These are phyloP conservation scores for Phytophthora tubulina DNA, from an alignment of 352 stramenopile genomes.

Conservation along the genomic window DNA sequence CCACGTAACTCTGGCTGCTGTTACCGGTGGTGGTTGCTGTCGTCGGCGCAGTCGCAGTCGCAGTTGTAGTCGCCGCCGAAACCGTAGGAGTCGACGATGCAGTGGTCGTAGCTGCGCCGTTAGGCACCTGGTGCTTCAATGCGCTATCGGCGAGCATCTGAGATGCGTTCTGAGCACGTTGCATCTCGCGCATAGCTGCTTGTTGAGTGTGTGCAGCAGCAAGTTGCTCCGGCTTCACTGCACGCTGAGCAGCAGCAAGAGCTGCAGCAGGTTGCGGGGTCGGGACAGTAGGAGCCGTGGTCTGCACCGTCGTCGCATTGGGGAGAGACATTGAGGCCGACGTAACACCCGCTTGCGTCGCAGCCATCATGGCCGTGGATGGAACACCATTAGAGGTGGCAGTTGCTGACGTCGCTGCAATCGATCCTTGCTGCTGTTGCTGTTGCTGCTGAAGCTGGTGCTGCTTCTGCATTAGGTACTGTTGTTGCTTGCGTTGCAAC, in stretches of 20 bases:
- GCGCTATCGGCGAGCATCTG: constrained; percentile 55
- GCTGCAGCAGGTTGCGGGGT: constrained; percentile 38
- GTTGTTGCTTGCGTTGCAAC: constrained; percentile 83
- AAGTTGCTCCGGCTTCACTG: constrained; percentile 70
- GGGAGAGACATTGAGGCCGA: constrained; percentile 44
- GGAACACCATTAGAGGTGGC: constrained; percentile 30
- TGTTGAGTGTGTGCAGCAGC: constrained; percentile 68
- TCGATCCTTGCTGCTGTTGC: constrained; percentile 57
- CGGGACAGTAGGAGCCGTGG: constrained; percentile 44
- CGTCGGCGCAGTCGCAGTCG: constrained; percentile 24
- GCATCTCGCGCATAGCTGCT: constrained; percentile 66
- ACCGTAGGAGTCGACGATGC: constrained; percentile 18
- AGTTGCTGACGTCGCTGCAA: constrained; percentile 30
- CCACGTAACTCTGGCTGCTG: constrained; percentile 65
- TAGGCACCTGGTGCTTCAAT: constrained; percentile 47
- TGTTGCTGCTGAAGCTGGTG: constrained; percentile 79
- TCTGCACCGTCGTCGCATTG: constrained; percentile 54
- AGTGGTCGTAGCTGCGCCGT: constrained; percentile 21
- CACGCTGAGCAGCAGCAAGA: constrained; percentile 43
- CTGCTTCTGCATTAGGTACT: constrained; percentile 83
- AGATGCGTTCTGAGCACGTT: constrained; percentile 65
- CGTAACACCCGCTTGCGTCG: constrained; percentile 42
- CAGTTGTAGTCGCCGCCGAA: constrained; percentile 13
- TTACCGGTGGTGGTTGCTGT: constrained; percentile 33
- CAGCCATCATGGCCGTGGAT: constrained; percentile 45